Evolutionary conservation across 2,329 filamentous ascomycete species (phyloP), one percentile per base, ranked within the genome.

Genomic region (Nothopassalora personata): DNA sequence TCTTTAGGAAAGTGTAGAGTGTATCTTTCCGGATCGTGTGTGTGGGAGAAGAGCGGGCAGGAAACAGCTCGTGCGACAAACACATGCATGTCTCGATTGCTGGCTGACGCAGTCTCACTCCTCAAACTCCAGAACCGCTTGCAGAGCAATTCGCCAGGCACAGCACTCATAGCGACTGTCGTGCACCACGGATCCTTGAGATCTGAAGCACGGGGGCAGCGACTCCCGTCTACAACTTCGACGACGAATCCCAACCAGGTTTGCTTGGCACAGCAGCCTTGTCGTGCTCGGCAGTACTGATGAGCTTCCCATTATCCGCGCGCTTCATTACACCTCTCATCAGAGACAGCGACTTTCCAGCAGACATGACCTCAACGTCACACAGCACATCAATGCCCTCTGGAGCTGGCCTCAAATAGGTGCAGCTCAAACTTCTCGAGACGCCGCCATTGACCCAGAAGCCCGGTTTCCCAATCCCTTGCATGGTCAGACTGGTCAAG

Each of bases 371-470:
- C 66, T 77, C 74, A 60, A 75, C 74, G 62, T 79, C 76, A 28
- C 79, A 70, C 31, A 71, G 66, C 15, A 79, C 57, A 54, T 72
- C 72, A 31, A 72, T 64, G 0, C 77, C 78, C 53, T 75, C 68
- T 4, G 71, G 67, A 30, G 74, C 75, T 4, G 77, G 77, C 10
- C 76, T 65, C 39, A 81, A 59, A 60, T 79, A 80, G 2, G 74
- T 78, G 52, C 77, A 77, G 63, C 75, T 79, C 61, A 81, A 67
- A 54, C 67, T 74, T 39, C 74, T 60, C 39, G 67, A 73, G 8
- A 80, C 78, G 50, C 78, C 75, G 1, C 71, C 76, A n/a, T 70
- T 68, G 49, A 78, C 70, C 77, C 77, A 80, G 52, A 75, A 75
- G 7, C 64, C 65, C 1, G 70, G 72, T 13, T 48, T 63, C 0